Conservation (phyloP, 148 eudicot genomes). For the Agrostemma githago region DNA sequence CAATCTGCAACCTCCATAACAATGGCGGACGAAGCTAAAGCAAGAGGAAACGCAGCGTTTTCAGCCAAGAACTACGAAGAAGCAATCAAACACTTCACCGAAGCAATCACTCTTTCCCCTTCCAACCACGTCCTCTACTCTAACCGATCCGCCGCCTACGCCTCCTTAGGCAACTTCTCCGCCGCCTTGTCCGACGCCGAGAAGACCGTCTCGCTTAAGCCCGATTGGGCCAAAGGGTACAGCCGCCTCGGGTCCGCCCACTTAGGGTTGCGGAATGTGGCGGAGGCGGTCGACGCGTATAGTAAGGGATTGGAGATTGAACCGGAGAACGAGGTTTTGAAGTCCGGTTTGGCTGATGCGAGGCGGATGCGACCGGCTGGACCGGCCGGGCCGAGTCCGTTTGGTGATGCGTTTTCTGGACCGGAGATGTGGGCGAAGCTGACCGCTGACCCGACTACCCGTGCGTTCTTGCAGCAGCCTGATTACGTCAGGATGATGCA, state of each 20-base stretch:
- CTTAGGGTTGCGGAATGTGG: slow-evolving; percentile 39
- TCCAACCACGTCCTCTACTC: slow-evolving; percentile 87
- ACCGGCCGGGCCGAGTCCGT: slow-evolving; percentile 28
- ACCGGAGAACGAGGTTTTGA: slow-evolving; percentile 65
- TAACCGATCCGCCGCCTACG: slow-evolving; percentile 83
- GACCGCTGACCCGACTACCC: slow-evolving; percentile 67
- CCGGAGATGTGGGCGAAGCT: slow-evolving; percentile 95
- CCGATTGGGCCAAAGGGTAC: slow-evolving; percentile 79
- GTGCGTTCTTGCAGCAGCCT: slow-evolving; percentile 56
- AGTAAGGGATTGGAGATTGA: slow-evolving; percentile 74
- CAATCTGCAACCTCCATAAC: not conserved
- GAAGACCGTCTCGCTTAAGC: slow-evolving; percentile 75
- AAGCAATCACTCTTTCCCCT: slow-evolving; percentile 66
- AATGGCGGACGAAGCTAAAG: slow-evolving; percentile 95
- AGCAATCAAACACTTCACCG: slow-evolving; percentile 75
- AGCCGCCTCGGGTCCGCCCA: slow-evolving; percentile 79
- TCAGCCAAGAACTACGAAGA: slow-evolving; percentile 59
- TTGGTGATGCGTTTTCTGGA: slow-evolving; percentile 80
- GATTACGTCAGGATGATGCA: slow-evolving; percentile 88
- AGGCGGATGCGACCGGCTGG: slow-evolving; percentile 12
- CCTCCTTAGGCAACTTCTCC: slow-evolving; percentile 54
- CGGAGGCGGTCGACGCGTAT: slow-evolving; percentile 58
- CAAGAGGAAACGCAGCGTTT: slow-evolving; percentile 93
- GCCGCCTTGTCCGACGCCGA: slow-evolving; percentile 70
- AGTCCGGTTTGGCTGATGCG: slow-evolving; percentile 68